These are phyloP conservation scores for Multifurca ochricompacta DNA, from an alignment of 768 basidiomycete species.

Conservation along the genomic window DNA sequence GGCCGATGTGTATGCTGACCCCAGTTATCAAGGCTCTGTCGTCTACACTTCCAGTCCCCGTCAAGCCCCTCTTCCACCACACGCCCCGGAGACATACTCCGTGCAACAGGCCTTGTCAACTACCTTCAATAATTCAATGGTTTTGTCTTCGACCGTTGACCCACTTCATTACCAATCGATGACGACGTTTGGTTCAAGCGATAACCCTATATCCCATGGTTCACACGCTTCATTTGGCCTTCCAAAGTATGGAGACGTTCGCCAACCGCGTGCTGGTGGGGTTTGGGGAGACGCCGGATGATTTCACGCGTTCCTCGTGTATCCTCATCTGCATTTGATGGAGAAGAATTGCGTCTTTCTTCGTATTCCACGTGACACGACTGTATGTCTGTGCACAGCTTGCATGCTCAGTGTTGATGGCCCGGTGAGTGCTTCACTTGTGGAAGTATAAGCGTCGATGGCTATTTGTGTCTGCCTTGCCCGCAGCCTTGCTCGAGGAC, in stretches of 20 bases:
- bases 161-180: conserved; percentile 10
- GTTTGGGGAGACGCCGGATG: conserved; percentile 21
- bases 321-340: conserved; percentile 1
- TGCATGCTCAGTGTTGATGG: conserved; percentile 13
- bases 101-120: conserved; percentile 1
- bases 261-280: conserved; percentile 13
- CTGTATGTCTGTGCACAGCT: conserved; percentile 6
- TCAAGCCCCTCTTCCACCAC: background rate
- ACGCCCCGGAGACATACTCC: background rate
- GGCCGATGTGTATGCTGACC: background rate
- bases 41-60: conserved; percentile 14
- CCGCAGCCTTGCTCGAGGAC: background rate
- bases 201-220: conserved; percentile 1
- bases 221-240: conserved; percentile 9
- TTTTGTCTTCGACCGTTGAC: conserved; percentile 3
- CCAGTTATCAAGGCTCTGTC: conserved; percentile 2
- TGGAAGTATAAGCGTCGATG: background rate
- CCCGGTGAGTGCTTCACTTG: conserved; percentile 3
- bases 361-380: conserved; percentile 3
- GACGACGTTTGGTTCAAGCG: background rate
- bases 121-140: conserved; percentile 6
- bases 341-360: conserved; percentile 9
- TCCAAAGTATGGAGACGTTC: conserved; percentile 12
- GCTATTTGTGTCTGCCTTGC: background rate
- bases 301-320: background rate